Evolutionary conservation across 169 alveolate genomes (phyloP).

Genomic region (Plasmodium sp.): DNA sequence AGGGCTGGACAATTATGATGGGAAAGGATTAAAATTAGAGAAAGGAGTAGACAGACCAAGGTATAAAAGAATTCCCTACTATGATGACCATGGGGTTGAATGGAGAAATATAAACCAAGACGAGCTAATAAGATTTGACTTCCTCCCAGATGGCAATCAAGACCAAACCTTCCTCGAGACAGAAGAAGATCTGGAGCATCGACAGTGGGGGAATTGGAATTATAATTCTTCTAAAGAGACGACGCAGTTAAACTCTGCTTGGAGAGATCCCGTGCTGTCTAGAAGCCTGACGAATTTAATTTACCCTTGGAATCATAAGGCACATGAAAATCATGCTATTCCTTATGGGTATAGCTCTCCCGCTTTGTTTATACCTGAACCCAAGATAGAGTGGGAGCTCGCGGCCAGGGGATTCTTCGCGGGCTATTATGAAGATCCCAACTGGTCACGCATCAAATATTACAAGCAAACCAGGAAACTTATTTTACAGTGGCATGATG

Average conservation of each 20-base stretch:
- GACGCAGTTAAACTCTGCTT: slow-evolving; percentile 62
- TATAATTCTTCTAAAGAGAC: slow-evolving; percentile 52
- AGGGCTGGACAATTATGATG: slow-evolving; percentile 84
- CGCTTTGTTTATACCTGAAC: slow-evolving; percentile 77
- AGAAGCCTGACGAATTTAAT: slow-evolving; percentile 48
- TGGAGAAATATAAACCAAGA: slow-evolving; percentile 78
- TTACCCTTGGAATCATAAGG: slow-evolving; percentile 74
- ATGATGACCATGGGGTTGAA: slow-evolving; percentile 81
- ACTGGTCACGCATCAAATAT: slow-evolving; percentile 50
- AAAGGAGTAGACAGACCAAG: slow-evolving; percentile 84
- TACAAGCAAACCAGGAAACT: slow-evolving; percentile 33
- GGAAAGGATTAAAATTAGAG: slow-evolving; percentile 81
- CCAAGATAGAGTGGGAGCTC: slow-evolving; percentile 78
- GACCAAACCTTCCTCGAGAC: slow-evolving; percentile 81
- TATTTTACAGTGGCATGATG: slow-evolving; percentile 63
- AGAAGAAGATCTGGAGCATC: slow-evolving; percentile 82
- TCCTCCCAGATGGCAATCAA: slow-evolving; percentile 84
- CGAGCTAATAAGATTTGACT: slow-evolving; percentile 78
- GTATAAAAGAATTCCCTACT: slow-evolving; percentile 78
- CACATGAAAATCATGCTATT: slow-evolving; percentile 50
- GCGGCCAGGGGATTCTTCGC: slow-evolving; percentile 83
- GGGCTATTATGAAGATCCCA: slow-evolving; percentile 79
- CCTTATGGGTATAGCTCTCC: slow-evolving; percentile 53
- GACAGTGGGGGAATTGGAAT: slow-evolving; percentile 88
- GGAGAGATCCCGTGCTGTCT: slow-evolving; percentile 74